Base-by-base conservation (phyloP, 148 eudicot genomes). In the Cornus kousa region DNA sequence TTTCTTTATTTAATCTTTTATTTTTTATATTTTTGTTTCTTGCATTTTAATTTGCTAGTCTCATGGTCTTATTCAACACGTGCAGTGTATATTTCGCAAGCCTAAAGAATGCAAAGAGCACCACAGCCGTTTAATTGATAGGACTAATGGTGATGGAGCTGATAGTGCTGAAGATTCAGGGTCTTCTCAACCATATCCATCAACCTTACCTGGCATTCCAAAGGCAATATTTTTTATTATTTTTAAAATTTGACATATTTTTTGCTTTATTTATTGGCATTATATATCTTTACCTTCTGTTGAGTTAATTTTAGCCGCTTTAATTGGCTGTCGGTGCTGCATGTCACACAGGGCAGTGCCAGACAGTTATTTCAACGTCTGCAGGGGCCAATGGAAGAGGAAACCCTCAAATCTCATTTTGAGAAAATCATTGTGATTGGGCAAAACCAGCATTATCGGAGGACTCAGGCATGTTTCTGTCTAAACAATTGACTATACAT, bases 111-210 rank as follows among this genome's bases (percentile, higher is more conserved):
- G 99, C 87, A 93, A 89, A 85, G 98, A 93, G 83, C 95, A 89
- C 55, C 98, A 96, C 81, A 88, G 84, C 70, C 57, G 66, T 77
- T 86, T 93, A 79, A 88, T 96, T 91, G 96, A 92, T 75, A 88
- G 82, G 81, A 88, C 89, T 77, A 76, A 90, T 78, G 95, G 95
- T 78, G 99, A 96, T 87, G 95, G 99, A 53, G 95, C 95, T 66
- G 99, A 93, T 80, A 90, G 92, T 84, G 98, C 98, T 75, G 98
- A 96, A 59, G 95, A 93, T 88, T 96, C 99, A 73, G 95, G 95
- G 80, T 88, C 97, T 83, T 92, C 94, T 82, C 98, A 92, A 79
- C 92, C 95, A 68, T 96, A 93, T 80, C 91, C 91, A 28, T 92
- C 98, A 73, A 93, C 95, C 71, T 88, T 96, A 80, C 98, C 98